Conservation (phyloP, 2,329 filamentous ascomycete species). For the Zasmidium citrigriseum region DNA sequence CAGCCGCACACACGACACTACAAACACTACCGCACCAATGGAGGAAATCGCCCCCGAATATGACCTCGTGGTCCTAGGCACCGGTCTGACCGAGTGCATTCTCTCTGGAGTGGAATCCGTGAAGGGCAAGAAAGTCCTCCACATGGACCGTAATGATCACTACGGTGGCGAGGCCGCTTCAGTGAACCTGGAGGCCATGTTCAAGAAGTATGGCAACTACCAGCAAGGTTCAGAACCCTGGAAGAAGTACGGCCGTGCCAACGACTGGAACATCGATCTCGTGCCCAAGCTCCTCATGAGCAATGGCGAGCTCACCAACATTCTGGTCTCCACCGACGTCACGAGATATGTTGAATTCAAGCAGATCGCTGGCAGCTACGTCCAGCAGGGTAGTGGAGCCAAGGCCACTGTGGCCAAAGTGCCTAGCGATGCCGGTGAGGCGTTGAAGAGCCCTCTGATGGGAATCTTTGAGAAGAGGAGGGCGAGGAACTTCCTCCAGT, state of each 20-base stretch:
- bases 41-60: constrained; percentile 98
- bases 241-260: constrained; percentile 94
- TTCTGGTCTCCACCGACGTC: constrained; percentile 88
- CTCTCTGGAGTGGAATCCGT: constrained; percentile 96
- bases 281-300: constrained; percentile 99
- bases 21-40: constrained; percentile 57
- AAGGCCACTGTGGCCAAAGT: constrained; percentile 97
- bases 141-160: constrained; percentile 98
- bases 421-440: constrained; percentile 87
- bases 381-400: constrained; percentile 79
- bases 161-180: constrained; percentile 97
- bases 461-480: constrained; percentile 96
- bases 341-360: constrained; percentile 57
- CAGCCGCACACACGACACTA: neutral
- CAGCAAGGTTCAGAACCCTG: constrained; percentile 80
- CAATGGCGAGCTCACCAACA: constrained; percentile 96
- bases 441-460: constrained; percentile 90
- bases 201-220: constrained; percentile 93
- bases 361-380: constrained; percentile 87
- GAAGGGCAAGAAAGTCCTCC: constrained; percentile 98
- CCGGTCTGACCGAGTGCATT: constrained; percentile 97
- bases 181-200: constrained; percentile 94
- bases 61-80: constrained; percentile 98
- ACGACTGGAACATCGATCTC: constrained; percentile 99
- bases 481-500: constrained; percentile 95